phyloP scores from a whole-genome alignment of 192 early-diverging fungal genomes.

The Pilaira anomala region DNA sequence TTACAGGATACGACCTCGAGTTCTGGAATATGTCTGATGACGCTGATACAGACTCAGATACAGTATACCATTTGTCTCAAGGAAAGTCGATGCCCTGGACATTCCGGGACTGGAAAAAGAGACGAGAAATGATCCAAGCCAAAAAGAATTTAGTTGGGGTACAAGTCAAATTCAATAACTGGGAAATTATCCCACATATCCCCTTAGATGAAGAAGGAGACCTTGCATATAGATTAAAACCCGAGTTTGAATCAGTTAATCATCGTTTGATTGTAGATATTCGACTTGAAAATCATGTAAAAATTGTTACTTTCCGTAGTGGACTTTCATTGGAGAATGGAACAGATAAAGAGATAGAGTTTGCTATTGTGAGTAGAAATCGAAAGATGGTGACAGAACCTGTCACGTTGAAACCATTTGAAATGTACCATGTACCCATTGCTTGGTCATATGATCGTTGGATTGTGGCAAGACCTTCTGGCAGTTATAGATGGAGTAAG shows the following conservation, averaged over 20 bases:
- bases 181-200: constrained; percentile 74
- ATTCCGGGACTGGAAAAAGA: constrained; percentile 78
- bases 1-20: constrained; percentile 72
- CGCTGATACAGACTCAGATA: constrained; percentile 43
- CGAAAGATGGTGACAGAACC: constrained; percentile 33
- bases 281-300: constrained; percentile 65
- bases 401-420: constrained; percentile 44
- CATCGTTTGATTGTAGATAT: constrained; percentile 80
- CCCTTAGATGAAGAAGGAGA: constrained; percentile 74
- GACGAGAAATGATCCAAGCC: constrained; percentile 49
- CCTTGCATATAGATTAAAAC: constrained; percentile 61
- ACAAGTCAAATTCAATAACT: constrained; percentile 49
- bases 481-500: constrained; percentile 65
- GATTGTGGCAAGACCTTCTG: constrained; percentile 66
- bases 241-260: constrained; percentile 55
- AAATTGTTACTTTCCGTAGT: constrained; percentile 76
- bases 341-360: constrained; percentile 57
- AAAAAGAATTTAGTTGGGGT: constrained; percentile 51
- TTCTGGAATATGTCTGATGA: constrained; percentile 66
- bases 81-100: constrained; percentile 69
- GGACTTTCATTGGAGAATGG: constrained; percentile 64
- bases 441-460: constrained; percentile 61
- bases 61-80: constrained; percentile 46
- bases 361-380: constrained; percentile 46
- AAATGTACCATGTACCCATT: constrained; percentile 68